Evolutionary conservation across 768 basidiomycete species (phyloP), one percentile per base, ranked within the genome.

Genomic region (Leccinum truebloodii): DNA sequence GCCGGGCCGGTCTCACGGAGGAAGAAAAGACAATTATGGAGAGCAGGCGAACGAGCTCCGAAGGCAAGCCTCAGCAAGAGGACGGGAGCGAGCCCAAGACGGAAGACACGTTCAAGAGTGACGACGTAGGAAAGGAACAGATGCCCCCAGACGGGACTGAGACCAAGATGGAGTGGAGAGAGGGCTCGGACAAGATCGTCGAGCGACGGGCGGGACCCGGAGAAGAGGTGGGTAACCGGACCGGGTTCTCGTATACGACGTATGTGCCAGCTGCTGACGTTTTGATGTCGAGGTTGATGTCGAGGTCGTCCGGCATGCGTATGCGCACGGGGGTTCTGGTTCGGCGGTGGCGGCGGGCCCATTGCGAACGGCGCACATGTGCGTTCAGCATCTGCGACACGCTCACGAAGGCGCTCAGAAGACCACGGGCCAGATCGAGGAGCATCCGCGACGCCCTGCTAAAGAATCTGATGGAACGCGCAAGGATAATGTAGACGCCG

Each of bases 161-260:
- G 51, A 60, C 37, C 4, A 44, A 44, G 18, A 62, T 78, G 26
- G 87, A 90, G 67, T 94, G 89, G 86, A 79, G 80, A 68, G 90
- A 94, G 68, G 90, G 90, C 3, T 78, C 82, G 32, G 82, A 88
- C 69, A 78, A 78, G 34, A 71, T 94, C 50, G 77, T 92, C 32
- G 92, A 94, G 68, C 76, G 81, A 39, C 80, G 81, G 10, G 68
- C 65, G 5, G 82, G 82, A 2, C 82, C 83, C 4, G 87, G 86
- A 24, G 84, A 85, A 59, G 90, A 91, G 77, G 90, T 91, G 58
- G n/a, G 83, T 53, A 22, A n/a, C 39, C 9, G 9, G 39, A n/a
- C 9, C 39, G 39, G 1, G 39, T 41, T 41, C n/a, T 9, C n/a
- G 39, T 10, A 41, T 41, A 4, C 39, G 3, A 18, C 7, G 16